These are phyloP conservation scores for Nelumbo lutea DNA, from an alignment of 164 flowering plant species.

Conservation along the genomic window DNA sequence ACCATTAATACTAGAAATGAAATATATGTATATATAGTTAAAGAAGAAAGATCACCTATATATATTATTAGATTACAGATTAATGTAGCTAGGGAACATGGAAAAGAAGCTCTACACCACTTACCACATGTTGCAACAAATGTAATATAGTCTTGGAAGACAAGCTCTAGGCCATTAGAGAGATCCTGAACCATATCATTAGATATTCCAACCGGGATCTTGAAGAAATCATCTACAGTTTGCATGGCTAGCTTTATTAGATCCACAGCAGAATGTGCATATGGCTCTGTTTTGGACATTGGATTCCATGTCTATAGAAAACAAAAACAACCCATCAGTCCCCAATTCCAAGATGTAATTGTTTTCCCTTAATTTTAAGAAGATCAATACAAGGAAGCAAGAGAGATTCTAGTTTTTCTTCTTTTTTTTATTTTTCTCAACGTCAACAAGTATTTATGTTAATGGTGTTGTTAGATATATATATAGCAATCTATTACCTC, in stretches of 20 bases:
- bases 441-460: no score
- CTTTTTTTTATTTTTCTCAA: no score
- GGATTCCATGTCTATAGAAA: constrained; percentile 85
- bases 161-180: constrained; percentile 54
- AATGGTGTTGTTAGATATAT: no score
- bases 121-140: constrained; percentile 86
- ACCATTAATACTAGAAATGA: no score
- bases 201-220: constrained; percentile 52
- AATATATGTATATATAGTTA: no score
- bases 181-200: constrained; percentile 63
- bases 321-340: background rate
- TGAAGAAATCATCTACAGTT: constrained; percentile 65
- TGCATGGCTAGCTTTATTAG: constrained; percentile 56
- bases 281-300: constrained; percentile 83
- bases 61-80: no score
- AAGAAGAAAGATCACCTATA: no score
- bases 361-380: no score
- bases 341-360: background rate
- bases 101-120: background rate
- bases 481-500: constrained; percentile 44
- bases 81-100: no score
- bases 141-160: constrained; percentile 59
- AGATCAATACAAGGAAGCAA: no score
- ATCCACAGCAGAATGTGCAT: constrained; percentile 80
- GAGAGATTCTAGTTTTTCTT: no score